phyloP scores from a whole-genome alignment of 2,329 filamentous ascomycete genomes.

The Metarhizium sp. region DNA sequence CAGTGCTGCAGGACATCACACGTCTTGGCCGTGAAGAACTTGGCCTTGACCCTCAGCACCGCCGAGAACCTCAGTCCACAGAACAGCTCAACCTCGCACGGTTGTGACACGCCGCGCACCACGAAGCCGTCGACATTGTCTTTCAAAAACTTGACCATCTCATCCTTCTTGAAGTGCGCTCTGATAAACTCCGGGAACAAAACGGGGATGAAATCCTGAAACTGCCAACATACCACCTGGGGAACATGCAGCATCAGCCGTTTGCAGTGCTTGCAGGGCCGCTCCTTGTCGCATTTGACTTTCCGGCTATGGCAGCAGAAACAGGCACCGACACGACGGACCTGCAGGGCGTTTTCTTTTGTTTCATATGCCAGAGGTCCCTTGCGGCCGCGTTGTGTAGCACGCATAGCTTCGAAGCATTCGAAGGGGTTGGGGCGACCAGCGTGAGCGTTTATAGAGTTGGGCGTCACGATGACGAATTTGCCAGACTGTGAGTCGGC shows the following conservation, averaged over 20 bases:
- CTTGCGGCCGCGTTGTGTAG: constrained; percentile 45
- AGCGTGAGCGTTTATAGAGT: constrained; percentile 40
- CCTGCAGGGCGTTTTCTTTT: constrained; percentile 44
- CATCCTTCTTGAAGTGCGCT: constrained; percentile 39
- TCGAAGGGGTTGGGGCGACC: constrained; percentile 43
- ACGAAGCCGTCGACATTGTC: constrained; percentile 39
- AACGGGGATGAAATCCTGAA: constrained; percentile 42
- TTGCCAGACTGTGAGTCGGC: constrained; percentile 25
- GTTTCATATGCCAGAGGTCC: constrained; percentile 44
- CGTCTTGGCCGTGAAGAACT: constrained; percentile 41
- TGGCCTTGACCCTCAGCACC: constrained; percentile 37
- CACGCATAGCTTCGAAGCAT: constrained; percentile 43
- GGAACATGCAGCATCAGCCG: constrained; percentile 41
- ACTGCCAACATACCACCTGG: constrained; percentile 50
- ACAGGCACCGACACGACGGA: constrained; percentile 45
- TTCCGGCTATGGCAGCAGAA: constrained; percentile 52
- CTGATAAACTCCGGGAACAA: constrained; percentile 45
- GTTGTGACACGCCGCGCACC: constrained; percentile 29
- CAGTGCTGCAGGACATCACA: constrained; percentile 41
- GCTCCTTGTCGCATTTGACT: constrained; percentile 46
- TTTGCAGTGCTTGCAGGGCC: constrained; percentile 47
- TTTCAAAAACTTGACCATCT: constrained; percentile 36
- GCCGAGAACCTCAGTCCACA: constrained; percentile 35
- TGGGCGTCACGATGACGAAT: constrained; percentile 47
- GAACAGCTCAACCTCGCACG: constrained; percentile 37